phyloP scores from a whole-genome alignment of 768 basidiomycete species.

The Lanmaoa pseudosensibilis region DNA sequence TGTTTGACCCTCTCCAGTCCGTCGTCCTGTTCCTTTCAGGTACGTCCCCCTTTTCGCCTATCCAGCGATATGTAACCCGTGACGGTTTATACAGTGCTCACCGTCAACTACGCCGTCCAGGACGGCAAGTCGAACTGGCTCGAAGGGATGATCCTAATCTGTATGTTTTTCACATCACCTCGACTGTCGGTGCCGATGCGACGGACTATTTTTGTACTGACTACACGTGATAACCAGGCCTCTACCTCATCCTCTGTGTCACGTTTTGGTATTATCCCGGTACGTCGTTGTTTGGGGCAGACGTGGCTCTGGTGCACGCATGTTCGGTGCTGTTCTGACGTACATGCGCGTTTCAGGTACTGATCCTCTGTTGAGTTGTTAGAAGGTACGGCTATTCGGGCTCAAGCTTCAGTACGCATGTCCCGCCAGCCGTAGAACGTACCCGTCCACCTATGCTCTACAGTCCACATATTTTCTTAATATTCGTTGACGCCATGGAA shows the following conservation, averaged over 20 bases:
- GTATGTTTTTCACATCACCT: slow-evolving; percentile 31
- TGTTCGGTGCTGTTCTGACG: slow-evolving; percentile 3
- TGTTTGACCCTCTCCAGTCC: slow-evolving; percentile 89
- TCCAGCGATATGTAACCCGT: neutral
- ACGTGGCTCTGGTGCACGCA: neutral
- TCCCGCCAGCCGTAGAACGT: neutral
- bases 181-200: too few relatives aligned
- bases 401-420: neutral
- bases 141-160: slow-evolving; percentile 82
- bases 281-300: slow-evolving; percentile 16
- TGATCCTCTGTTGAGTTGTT: neutral
- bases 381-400: neutral
- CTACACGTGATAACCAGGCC: slow-evolving; percentile 32
- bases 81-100: slow-evolving; percentile 53
- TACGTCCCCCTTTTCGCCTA: slow-evolving; percentile 12
- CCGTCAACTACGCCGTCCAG: slow-evolving; percentile 81
- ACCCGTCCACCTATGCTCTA: neutral
- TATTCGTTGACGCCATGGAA: neutral
- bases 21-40: slow-evolving; percentile 23
- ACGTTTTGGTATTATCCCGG: slow-evolving; percentile 56
- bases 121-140: slow-evolving; percentile 93
- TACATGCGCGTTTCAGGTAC: slow-evolving; percentile 1
- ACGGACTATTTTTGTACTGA: neutral
- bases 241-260: slow-evolving; percentile 58
- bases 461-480: neutral